phyloP scores from a whole-genome alignment of 2,329 filamentous ascomycete species.

The Penicillium olsonii region DNA sequence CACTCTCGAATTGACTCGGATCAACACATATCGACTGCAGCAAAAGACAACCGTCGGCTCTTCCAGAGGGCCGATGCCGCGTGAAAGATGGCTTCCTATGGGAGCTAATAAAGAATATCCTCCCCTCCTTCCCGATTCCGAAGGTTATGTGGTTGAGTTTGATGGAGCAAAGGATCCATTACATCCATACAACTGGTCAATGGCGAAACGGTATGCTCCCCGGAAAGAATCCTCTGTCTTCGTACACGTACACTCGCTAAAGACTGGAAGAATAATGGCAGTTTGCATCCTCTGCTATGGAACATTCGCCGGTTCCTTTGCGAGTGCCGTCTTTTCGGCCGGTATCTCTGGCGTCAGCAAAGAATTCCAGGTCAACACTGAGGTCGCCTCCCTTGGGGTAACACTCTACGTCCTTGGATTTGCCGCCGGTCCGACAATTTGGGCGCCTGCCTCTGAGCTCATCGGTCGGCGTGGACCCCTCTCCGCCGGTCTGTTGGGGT shows the following conservation, averaged over 20 bases:
- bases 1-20: constrained; percentile 8
- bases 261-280: neutral
- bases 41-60: constrained; percentile 11
- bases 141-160: constrained; percentile 59
- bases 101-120: constrained; percentile 52
- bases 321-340: constrained; percentile 66
- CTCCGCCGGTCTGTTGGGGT: constrained; percentile 40
- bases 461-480: constrained; percentile 57
- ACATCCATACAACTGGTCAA: constrained; percentile 56
- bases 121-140: constrained; percentile 49
- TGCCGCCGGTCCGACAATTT: constrained; percentile 56
- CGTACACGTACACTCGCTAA: neutral
- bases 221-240: neutral
- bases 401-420: constrained; percentile 50
- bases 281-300: constrained; percentile 10
- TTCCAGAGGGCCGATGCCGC: constrained; percentile 6
- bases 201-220: constrained; percentile 44
- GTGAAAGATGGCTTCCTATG: constrained; percentile 27
- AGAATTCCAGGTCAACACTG: constrained; percentile 49
- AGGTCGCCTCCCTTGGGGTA: constrained; percentile 45
- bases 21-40: constrained; percentile 12
- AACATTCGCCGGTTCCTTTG: constrained; percentile 37
- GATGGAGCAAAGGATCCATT: constrained; percentile 54
- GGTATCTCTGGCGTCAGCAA: constrained; percentile 60
- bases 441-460: constrained; percentile 61